phyloP scores from a whole-genome alignment of 208 protist species.

The Plasmodiophora brassicae region DNA sequence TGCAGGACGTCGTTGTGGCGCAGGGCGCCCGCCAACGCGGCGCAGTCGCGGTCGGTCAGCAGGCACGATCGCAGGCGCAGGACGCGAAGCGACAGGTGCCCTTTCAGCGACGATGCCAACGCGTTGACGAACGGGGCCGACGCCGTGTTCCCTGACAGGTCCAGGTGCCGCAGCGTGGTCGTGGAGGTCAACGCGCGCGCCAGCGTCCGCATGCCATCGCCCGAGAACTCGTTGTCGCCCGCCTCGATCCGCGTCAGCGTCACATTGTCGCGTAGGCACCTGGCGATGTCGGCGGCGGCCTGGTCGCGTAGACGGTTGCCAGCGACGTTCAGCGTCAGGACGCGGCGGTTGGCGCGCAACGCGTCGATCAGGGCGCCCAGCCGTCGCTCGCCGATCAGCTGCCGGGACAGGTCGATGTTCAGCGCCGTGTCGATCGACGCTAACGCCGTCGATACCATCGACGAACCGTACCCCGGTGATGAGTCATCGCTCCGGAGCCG shows the following conservation, averaged over 20 bases:
- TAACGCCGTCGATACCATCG: background rate
- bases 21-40: background rate
- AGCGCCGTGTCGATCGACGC: background rate
- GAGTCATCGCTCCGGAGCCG: background rate
- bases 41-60: background rate
- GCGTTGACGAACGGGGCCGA: background rate
- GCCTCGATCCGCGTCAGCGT: background rate
- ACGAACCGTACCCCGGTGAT: background rate
- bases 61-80: background rate
- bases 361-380: background rate
- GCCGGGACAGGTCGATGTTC: background rate
- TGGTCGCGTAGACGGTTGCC: background rate
- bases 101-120: background rate
- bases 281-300: background rate
- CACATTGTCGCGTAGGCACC: background rate
- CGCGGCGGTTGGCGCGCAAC: background rate
- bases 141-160: constrained; percentile 6
- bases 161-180: background rate
- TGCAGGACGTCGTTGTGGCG: background rate
- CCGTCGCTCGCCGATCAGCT: background rate
- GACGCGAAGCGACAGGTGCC: background rate
- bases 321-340: background rate
- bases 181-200: background rate
- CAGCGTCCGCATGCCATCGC: background rate
- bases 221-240: background rate